Evolutionary conservation across 129 eudicot genomes (phyloP).

Genomic region (Rutidosis leptorrhynchoides): DNA sequence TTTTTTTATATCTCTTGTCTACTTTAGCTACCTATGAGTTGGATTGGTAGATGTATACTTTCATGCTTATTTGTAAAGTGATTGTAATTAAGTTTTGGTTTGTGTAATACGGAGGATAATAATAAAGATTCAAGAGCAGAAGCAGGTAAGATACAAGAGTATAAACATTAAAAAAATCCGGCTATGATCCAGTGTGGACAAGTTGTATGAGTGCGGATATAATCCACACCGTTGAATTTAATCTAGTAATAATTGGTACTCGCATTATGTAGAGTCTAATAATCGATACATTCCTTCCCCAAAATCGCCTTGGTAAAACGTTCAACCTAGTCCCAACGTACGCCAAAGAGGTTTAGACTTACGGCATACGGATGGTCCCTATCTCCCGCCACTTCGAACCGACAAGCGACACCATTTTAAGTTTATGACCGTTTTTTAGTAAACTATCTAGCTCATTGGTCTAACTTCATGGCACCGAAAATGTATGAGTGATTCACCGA

Average conservation of each 20-base stretch:
- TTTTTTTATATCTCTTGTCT: conserved; percentile 22
- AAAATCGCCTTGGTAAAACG: not conserved
- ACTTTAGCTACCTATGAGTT: conserved; percentile 23
- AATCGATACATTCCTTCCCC: not conserved
- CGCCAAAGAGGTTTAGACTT: too few relatives aligned
- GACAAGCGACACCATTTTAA: too few relatives aligned
- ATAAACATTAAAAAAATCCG: not conserved
- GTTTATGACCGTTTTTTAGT: too few relatives aligned
- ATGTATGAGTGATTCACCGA: too few relatives aligned
- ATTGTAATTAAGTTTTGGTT: not conserved
- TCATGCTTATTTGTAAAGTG: not conserved
- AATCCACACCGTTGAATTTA: conserved; percentile 29
- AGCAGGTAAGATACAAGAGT: conserved; percentile 24
- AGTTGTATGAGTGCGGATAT: conserved; percentile 20
- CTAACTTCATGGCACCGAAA: too few relatives aligned
- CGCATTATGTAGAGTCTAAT: not conserved
- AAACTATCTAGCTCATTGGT: too few relatives aligned
- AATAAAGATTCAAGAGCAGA: not conserved
- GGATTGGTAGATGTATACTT: not conserved
- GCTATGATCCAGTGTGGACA: conserved; percentile 25
- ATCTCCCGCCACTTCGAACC: too few relatives aligned
- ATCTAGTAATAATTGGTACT: not conserved
- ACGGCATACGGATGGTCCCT: too few relatives aligned
- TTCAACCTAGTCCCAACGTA: too few relatives aligned
- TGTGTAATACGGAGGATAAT: not conserved